These are phyloP conservation scores for Aspergillus versicolor DNA, from an alignment of 2,329 filamentous ascomycete genomes.

Conservation along the genomic window DNA sequence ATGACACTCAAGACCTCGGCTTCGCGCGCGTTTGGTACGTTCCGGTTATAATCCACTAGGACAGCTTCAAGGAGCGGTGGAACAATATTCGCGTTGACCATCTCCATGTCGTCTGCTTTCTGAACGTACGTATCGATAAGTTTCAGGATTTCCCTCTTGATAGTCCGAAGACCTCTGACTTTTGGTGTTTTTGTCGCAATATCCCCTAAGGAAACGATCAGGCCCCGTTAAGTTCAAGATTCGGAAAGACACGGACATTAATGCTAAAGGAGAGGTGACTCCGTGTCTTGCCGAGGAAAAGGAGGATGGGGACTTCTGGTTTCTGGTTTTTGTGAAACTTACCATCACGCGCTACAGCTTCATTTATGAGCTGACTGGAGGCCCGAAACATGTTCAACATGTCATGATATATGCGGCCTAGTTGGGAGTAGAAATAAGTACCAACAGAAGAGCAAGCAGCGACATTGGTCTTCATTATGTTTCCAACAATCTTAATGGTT, in stretches of 20 bases:
- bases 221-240: not conserved
- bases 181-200: slow-evolving; percentile 97
- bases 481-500: slow-evolving; percentile 97
- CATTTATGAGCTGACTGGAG: slow-evolving; percentile 93
- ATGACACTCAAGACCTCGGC: slow-evolving; percentile 96
- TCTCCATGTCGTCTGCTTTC: slow-evolving; percentile 92
- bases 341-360: slow-evolving; percentile 84
- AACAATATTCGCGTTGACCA: slow-evolving; percentile 90
- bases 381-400: slow-evolving; percentile 99
- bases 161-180: slow-evolving; percentile 89
- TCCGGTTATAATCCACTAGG: slow-evolving; percentile 92
- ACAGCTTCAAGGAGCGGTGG: slow-evolving; percentile 94
- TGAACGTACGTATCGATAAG: slow-evolving; percentile 98
- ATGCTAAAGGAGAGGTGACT: not conserved
- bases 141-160: slow-evolving; percentile 99
- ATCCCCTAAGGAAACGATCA: slow-evolving; percentile 58
- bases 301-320: too few relatives aligned
- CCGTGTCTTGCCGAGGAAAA: too few relatives aligned
- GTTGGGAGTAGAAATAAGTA: slow-evolving; percentile 96
- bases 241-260: too few relatives aligned
- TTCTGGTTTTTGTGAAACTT: slow-evolving; percentile 25
- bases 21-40: slow-evolving; percentile 92
- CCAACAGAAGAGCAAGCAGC: slow-evolving; percentile 97
- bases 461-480: slow-evolving; percentile 99
- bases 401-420: slow-evolving; percentile 94